Evolutionary conservation across 768 basidiomycete genomes (phyloP).

Genomic region (Boletus sp.): DNA sequence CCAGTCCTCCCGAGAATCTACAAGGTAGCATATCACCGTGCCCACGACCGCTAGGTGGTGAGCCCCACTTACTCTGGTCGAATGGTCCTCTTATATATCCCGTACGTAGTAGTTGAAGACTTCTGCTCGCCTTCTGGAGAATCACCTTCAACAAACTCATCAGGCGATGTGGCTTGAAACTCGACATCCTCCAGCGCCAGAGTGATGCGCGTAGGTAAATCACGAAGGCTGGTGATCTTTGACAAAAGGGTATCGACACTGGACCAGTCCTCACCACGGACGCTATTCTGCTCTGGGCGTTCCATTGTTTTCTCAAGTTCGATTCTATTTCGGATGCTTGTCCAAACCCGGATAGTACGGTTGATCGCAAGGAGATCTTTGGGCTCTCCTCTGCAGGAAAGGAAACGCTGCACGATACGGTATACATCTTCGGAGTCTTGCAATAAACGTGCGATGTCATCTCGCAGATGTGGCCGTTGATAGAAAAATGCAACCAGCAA

Average conservation of each 20-base stretch:
- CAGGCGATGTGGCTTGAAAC: conserved; percentile 10
- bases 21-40: conserved; percentile 19
- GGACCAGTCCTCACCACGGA: conserved; percentile 46
- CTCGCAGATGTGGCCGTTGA: conserved; percentile 55
- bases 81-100: conserved; percentile 50
- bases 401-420: conserved; percentile 75
- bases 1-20: conserved; percentile 58
- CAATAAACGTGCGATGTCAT: conserved; percentile 57
- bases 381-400: conserved; percentile 62
- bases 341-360: conserved; percentile 60
- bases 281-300: conserved; percentile 20
- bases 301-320: conserved; percentile 58
- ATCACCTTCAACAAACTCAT: conserved; percentile 25
- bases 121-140: conserved; percentile 13
- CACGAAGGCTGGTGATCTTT: conserved; percentile 47
- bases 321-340: conserved; percentile 47
- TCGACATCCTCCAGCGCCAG: conserved; percentile 41
- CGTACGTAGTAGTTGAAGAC: conserved; percentile 25
- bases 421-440: conserved; percentile 62
- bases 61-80: conserved; percentile 55
- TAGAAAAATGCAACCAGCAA: conserved; percentile 73
- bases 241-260: conserved; percentile 51
- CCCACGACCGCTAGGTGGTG: background rate
- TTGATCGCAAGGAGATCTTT: conserved; percentile 65
- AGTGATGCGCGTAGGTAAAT: conserved; percentile 56